Base-by-base conservation (phyloP, 495 filamentous ascomycete species). In the Aspergillus steynii region DNA sequence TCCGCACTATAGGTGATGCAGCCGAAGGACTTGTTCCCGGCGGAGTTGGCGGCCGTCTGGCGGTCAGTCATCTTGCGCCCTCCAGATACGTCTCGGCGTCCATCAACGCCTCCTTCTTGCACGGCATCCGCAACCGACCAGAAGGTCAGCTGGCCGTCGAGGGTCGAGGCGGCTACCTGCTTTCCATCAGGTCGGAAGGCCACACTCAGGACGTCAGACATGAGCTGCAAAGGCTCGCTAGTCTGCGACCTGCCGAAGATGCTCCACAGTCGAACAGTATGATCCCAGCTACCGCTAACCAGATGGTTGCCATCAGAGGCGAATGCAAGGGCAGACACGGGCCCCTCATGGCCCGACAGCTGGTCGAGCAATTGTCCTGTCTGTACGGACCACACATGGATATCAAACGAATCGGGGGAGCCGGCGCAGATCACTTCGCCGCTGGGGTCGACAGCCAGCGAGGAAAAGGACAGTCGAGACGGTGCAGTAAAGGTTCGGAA, bases 321-420 rank as follows among this genome's bases (percentile, higher is more conserved):
- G 69, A 99, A 99, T 4, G 91, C 86, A 27, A 99, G 77, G 2
- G 89, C 88, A 5, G 91, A 90, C 15, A 99, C 87, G 10, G 96
- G 95, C 0, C 94, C 95, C 74, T 98, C 95, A 65, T 99, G 95
- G 8, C 96, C 95, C 8, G 93, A 82, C 14, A 99, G 82, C 60
- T 88, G 88, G 67, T 99, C 95, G 4, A 99, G 85, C 50, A 98
- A 80, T 71, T 99, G 95, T 9, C 95, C 95, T 4, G 95, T 99
- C 72, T 99, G 96, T 20, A 99, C 95, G 42, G 92, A 96, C 95
- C 95, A 99, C 48, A 97, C 88, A 69, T 98, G 92, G 50, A 99
- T 91, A 72, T 98, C 93, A 64, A 98, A 98, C 26, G 91, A 96
- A 72, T 97, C 95, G 12, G 96, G 81, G 29, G 93, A 97, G 1